These are phyloP conservation scores for Monotropa hypopitys DNA, from an alignment of 179 eudicot species.

Conservation along the genomic window DNA sequence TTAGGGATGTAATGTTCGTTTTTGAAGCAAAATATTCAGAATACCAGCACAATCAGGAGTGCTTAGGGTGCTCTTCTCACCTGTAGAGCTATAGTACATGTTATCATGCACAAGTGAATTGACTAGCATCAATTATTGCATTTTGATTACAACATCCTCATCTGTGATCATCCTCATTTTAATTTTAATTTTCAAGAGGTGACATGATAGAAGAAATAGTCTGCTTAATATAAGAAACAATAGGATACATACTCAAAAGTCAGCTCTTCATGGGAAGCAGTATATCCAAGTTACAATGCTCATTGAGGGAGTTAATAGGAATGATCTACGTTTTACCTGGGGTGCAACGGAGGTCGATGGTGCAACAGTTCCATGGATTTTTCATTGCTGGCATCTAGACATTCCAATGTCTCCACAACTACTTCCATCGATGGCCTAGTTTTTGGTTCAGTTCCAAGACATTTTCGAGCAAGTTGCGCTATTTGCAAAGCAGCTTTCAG, in stretches of 20 bases:
- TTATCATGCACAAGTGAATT: not conserved
- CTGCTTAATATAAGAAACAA: not conserved
- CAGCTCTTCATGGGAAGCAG: not conserved
- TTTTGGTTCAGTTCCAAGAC: constrained; percentile 33
- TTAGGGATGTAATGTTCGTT: no score
- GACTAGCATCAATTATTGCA: not conserved
- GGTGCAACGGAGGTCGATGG: not conserved
- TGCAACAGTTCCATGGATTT: constrained; percentile 9
- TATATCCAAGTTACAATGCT: not conserved
- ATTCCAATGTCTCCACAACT: constrained; percentile 26
- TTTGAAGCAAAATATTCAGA: no score
- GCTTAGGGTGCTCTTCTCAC: not conserved
- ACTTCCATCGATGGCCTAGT: constrained; percentile 40
- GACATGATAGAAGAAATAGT: not conserved
- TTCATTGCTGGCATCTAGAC: constrained; percentile 25
- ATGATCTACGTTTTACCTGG: not conserved
- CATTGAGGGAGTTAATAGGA: not conserved
- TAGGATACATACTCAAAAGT: not conserved
- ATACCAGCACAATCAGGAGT: not conserved
- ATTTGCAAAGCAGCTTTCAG: constrained; percentile 26
- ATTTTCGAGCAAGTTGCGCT: constrained; percentile 33
- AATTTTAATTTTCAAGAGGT: not conserved
- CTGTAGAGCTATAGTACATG: not conserved
- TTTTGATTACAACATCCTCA: not conserved
- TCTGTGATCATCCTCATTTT: not conserved